phyloP scores from a whole-genome alignment of 2,329 filamentous ascomycete species.

The Rutstroemia sp. region DNA sequence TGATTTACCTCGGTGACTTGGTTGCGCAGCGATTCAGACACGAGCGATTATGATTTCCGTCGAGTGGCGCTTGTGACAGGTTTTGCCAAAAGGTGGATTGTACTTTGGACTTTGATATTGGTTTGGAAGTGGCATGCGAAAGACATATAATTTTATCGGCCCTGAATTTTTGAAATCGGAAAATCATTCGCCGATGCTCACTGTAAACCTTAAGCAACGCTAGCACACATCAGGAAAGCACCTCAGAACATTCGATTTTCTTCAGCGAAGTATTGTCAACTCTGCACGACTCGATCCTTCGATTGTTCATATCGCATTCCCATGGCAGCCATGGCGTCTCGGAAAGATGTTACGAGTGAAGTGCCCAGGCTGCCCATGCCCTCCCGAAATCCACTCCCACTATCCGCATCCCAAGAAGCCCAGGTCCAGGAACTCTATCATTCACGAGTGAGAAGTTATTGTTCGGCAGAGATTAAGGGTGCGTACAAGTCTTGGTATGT shows the following conservation, averaged over 20 bases:
- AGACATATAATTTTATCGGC: background rate
- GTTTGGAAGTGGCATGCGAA: background rate
- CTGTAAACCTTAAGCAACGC: background rate
- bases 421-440: conserved; percentile 78
- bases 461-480: conserved; percentile 75
- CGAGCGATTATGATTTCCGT: background rate
- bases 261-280: background rate
- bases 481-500: conserved; percentile 13
- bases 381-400: conserved; percentile 70
- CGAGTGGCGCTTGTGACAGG: background rate
- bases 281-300: background rate
- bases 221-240: conserved; percentile 4
- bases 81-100: background rate
- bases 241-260: conserved; percentile 9
- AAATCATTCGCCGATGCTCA: background rate
- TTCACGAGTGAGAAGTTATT: conserved; percentile 68
- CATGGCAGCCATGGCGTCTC: conserved; percentile 27
- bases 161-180: conserved; percentile 1
- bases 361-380: conserved; percentile 35
- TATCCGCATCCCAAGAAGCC: conserved; percentile 73
- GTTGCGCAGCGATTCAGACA: too few relatives aligned
- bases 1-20: conserved; percentile 31
- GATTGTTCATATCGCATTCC: background rate
- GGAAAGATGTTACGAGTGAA: conserved; percentile 18
- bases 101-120: too few relatives aligned